Evolutionary conservation across 2,329 filamentous ascomycete species (phyloP).

Genomic region (Verticillium albo-atrum): DNA sequence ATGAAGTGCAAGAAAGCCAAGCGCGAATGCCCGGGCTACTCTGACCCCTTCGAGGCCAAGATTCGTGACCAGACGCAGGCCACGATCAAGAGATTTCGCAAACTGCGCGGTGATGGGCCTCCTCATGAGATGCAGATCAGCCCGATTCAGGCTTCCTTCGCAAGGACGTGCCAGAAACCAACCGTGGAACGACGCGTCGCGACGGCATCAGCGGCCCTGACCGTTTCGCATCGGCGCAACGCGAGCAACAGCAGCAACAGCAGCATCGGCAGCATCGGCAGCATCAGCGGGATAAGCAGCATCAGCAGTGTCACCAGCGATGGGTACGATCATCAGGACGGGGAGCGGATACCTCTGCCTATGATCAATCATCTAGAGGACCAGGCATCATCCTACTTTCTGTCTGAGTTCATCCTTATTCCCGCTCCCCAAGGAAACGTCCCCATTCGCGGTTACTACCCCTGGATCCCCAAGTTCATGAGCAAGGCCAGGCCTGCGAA

Average conservation of each 20-base stretch:
- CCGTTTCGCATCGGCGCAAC: neutral
- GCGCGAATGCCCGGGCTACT: conserved; percentile 18
- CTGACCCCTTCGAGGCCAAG: conserved; percentile 18
- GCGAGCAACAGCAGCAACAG: neutral
- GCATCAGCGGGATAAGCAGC: neutral
- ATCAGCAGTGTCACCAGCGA: neutral
- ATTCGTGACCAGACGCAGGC: conserved; percentile 19
- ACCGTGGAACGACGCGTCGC: neutral
- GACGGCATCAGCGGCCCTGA: neutral
- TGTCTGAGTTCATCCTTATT: conserved; percentile 12
- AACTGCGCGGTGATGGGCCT: conserved; percentile 10
- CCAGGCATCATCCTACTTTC: conserved; percentile 12
- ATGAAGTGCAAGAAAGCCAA: conserved; percentile 18
- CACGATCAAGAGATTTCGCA: conserved; percentile 15
- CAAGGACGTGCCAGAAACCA: neutral
- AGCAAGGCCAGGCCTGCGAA: conserved; percentile 9
- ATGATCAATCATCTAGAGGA: conserved; percentile 9
- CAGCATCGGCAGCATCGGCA: neutral
- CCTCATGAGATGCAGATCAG: conserved; percentile 2
- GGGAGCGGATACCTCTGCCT: conserved; percentile 6
- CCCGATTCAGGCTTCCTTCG: neutral
- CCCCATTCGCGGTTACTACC: conserved; percentile 8
- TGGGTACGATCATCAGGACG: conserved; percentile 5
- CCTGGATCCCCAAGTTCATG: conserved; percentile 9
- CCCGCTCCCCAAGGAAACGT: conserved; percentile 1